Evolutionary conservation across 306 rosid species (phyloP).

Genomic region (Casuarina cunninghamiana): DNA sequence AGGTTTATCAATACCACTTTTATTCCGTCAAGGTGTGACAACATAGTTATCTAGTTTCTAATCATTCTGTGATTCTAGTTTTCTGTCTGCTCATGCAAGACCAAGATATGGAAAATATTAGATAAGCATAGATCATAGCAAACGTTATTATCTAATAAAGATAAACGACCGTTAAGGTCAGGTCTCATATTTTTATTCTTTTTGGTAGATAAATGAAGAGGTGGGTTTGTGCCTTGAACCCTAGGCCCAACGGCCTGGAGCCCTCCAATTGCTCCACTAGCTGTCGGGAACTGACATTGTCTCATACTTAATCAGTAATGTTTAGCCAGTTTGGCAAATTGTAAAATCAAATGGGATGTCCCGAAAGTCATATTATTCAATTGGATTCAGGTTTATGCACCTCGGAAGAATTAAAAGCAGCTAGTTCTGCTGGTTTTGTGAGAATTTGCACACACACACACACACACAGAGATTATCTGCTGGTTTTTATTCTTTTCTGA

Average conservation of each 20-base stretch:
- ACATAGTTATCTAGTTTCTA: not conserved
- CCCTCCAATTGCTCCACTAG: too few species aligned
- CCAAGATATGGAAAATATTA: not conserved
- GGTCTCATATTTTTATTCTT: too few species aligned
- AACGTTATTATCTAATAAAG: not conserved
- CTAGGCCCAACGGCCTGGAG: too few species aligned
- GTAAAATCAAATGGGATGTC: not conserved
- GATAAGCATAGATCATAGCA: not conserved
- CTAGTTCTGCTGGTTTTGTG: not conserved
- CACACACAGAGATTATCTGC: too few species aligned
- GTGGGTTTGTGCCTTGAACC: too few species aligned
- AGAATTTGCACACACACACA: not conserved
- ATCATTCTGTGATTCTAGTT: not conserved
- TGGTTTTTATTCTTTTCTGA: too few species aligned
- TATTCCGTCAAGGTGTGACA: not conserved
- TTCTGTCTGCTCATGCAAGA: constrained; percentile 13
- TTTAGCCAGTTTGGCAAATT: not conserved
- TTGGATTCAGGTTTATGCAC: not conserved
- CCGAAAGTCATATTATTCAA: not conserved
- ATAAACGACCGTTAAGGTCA: not conserved
- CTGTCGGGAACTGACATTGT: not conserved
- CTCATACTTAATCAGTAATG: not conserved
- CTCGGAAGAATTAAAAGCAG: not conserved
- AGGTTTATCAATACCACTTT: not conserved
- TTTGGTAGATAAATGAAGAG: too few species aligned